Percentiles rank a stretch among this genome's conserved stretches.
These are phyloP conservation scores for Fusarium phyllophilum DNA, from an alignment of 2,329 filamentous ascomycete species.

Conservation along the genomic window DNA sequence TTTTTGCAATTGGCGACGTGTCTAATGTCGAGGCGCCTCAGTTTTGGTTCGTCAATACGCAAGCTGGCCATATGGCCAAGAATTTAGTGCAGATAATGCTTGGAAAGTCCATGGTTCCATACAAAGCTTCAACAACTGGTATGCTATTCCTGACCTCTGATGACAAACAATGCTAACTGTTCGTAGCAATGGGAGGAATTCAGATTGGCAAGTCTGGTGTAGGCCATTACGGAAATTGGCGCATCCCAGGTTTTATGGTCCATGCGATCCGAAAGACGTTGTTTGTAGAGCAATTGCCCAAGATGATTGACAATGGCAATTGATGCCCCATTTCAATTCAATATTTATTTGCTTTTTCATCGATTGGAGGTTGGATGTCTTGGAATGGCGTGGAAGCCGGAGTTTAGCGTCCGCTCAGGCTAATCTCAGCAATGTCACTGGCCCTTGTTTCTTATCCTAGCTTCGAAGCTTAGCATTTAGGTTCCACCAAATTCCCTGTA, in stretches of 20 bases:
- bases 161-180: neutral
- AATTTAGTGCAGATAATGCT: neutral
- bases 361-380: neutral
- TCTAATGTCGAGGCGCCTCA: neutral
- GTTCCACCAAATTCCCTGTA: neutral
- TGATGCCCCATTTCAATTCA: neutral
- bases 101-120: neutral
- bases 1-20: neutral
- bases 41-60: neutral
- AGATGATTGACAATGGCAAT: neutral
- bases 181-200: neutral
- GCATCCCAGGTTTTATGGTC: neutral
- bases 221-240: neutral
- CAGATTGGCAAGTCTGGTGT: neutral
- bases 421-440: neutral
- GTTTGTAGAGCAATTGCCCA: neutral
- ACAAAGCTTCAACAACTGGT: neutral
- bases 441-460: neutral
- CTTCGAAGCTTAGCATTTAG: neutral
- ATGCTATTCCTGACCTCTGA: accelerated
- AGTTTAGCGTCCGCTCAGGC: neutral
- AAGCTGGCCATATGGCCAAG: neutral
- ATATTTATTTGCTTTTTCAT: neutral
- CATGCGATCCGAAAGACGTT: neutral
- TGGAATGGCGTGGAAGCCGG: neutral